Percentiles rank a stretch among this genome's conserved stretches.
These are phyloP conservation scores for Podaxis carcinomalis DNA, from an alignment of 768 basidiomycete genomes.

Conservation along the genomic window DNA sequence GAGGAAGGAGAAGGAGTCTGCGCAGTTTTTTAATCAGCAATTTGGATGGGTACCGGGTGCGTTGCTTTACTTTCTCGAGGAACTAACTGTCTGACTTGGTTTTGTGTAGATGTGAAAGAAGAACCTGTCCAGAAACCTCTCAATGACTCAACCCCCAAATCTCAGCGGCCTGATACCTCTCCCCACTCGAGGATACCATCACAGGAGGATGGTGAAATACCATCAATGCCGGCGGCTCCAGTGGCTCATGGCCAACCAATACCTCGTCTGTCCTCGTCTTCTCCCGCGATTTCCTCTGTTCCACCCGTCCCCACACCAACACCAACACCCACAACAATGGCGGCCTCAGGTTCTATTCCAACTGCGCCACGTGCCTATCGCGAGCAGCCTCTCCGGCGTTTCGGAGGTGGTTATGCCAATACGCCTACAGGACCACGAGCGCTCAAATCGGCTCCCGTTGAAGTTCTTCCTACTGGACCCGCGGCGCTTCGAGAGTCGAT, in stretches of 20 bases:
- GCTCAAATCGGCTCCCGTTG: not conserved
- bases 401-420: not conserved
- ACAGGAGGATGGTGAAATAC: slow-evolving; percentile 53
- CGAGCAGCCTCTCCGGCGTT: not conserved
- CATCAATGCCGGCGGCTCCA: not conserved
- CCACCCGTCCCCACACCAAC: not conserved
- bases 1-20: not conserved
- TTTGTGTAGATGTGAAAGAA: too few relatives aligned
- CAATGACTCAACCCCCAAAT: slow-evolving; percentile 13
- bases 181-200: slow-evolving; percentile 20
- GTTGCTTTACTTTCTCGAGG: too few relatives aligned
- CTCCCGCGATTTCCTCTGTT: not conserved
- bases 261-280: too few relatives aligned
- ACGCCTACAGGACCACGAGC: not conserved
- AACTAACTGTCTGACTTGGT: too few relatives aligned
- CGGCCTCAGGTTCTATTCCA: not conserved
- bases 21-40: too few relatives aligned
- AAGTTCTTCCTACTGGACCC: not conserved
- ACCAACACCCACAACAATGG: not conserved
- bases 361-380: not conserved
- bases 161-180: too few relatives aligned
- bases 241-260: too few relatives aligned
- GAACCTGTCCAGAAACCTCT: not conserved
- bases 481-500: not conserved
- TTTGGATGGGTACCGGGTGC: too few relatives aligned